Base-by-base conservation (phyloP, 495 filamentous ascomycete genomes). In the Durotheca rogersii region DNA sequence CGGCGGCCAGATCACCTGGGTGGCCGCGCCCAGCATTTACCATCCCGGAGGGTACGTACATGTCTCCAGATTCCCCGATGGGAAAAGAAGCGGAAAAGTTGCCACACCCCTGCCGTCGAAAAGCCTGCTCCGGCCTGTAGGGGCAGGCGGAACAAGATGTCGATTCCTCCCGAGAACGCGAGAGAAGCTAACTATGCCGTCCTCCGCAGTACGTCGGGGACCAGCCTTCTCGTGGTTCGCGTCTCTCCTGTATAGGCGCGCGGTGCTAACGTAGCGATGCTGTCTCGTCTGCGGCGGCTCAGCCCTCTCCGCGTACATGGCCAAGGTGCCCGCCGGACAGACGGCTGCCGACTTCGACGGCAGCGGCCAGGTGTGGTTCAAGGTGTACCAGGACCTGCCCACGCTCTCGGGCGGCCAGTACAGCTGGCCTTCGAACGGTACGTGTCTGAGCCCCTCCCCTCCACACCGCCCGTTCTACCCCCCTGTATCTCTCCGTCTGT, bases 241-340 rank as follows among this genome's bases (percentile, higher is more conserved):
- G 16, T 18, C 16, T 16, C 34, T 37, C 9, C 21, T 7, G 32
- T 12, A 19, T 7, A 19, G 34, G 34, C 3, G 34, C 35, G 14
- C 19, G 10, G 16, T 43, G 31, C 47, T 57, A 43, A 57, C 14
- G 7, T 25, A 7, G 12, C n/a, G n/a, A n/a, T n/a, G n/a, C n/a
- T n/a, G n/a, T 37, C 6, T 16, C 11, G 10, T 15, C 4, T 27
- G 23, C 23, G 11, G 6, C 6, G 14, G 14, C 43, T 40, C n/a
- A 58, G 77, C 77, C 7, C 66, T 79, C 46, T 62, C 65, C 19
- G 67, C 78, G 31, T 81, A 78, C 60, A 77, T 81, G 65, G 77
- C 75, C 47, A 77, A 79, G 59, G 78, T 75, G 1, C 76, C 76
- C 1, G 40, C 57, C 0, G 75, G 74, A 29, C 41, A 74, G 51